These are phyloP conservation scores for Bruguiera hainesii DNA, from an alignment of 441 rosid species.

Conservation along the genomic window DNA sequence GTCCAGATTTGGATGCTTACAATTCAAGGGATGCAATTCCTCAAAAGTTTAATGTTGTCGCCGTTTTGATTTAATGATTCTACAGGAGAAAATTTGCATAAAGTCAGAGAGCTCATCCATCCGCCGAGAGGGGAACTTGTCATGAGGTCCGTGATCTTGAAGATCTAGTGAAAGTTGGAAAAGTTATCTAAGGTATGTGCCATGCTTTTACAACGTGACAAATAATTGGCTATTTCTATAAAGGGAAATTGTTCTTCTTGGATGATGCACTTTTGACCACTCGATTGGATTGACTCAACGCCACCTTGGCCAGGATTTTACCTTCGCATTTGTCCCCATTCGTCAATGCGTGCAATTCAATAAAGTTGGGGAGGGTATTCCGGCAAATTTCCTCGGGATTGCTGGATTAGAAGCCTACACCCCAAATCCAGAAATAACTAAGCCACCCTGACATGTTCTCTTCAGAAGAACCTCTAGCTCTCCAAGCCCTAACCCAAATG, in stretches of 20 bases:
- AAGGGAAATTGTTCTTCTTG: background rate
- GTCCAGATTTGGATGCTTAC: constrained; percentile 56
- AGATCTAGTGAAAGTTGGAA: constrained; percentile 93
- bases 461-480: too few species aligned
- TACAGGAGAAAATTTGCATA: constrained; percentile 57
- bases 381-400: too few species aligned
- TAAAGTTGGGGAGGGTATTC: too few species aligned
- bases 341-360: too few species aligned
- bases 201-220: constrained; percentile 3
- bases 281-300: too few species aligned
- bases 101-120: constrained; percentile 70
- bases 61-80: constrained; percentile 16
- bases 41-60: constrained; percentile 13
- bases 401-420: too few species aligned
- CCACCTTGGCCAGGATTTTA: too few species aligned
- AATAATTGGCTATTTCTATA: background rate
- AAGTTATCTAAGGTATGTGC: constrained; percentile 67
- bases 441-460: too few species aligned
- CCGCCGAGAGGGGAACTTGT: constrained; percentile 77
- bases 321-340: too few species aligned
- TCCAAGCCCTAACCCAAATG: too few species aligned
- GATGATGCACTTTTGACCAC: too few species aligned
- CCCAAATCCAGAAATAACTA: too few species aligned
- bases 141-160: constrained; percentile 95
- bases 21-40: constrained; percentile 40